Conservation (phyloP, 495 filamentous ascomycete genomes). For the Aspergillus asperescens region DNA sequence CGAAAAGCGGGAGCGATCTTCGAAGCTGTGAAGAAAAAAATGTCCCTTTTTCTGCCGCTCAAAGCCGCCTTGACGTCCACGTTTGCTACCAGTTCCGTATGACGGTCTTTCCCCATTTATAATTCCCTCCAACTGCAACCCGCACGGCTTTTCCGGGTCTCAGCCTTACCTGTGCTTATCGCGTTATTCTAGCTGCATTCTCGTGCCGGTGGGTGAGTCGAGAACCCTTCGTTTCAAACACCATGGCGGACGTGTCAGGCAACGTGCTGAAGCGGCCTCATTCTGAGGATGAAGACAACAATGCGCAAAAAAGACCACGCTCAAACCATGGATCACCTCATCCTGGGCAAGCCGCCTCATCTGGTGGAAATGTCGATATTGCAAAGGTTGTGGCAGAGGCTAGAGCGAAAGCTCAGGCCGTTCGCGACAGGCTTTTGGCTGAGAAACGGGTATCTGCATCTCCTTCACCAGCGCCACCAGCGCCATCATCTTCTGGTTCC, state of each 20-base stretch:
- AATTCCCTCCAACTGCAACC: background rate
- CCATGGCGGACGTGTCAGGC: constrained; percentile 50
- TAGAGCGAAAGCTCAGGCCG: constrained; percentile 54
- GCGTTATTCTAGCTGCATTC: background rate
- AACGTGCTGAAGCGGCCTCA: constrained; percentile 55
- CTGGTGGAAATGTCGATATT: constrained; percentile 49
- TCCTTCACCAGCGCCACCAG: constrained; percentile 22
- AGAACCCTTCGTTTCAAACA: constrained; percentile 7
- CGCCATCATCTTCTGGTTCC: constrained; percentile 30
- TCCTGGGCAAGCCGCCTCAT: constrained; percentile 34
- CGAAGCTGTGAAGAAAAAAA: constrained; percentile 21
- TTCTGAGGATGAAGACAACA: constrained; percentile 48
- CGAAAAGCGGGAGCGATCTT: constrained; percentile 18
- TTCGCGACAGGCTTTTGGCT: constrained; percentile 50
- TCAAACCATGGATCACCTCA: constrained; percentile 57
- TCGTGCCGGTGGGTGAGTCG: constrained; percentile 18
- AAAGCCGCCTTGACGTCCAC: constrained; percentile 18
- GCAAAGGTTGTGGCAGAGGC: constrained; percentile 60
- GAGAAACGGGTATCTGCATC: constrained; percentile 31
- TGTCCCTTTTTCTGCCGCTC: constrained; percentile 26
- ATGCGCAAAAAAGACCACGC: constrained; percentile 52
- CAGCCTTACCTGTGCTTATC: background rate
- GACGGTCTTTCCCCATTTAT: constrained; percentile 6
- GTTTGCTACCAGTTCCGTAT: constrained; percentile 3
- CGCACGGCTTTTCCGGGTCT: background rate